phyloP scores from a whole-genome alignment of 306 rosid species.

The apple (Malus domestica) region DNA sequence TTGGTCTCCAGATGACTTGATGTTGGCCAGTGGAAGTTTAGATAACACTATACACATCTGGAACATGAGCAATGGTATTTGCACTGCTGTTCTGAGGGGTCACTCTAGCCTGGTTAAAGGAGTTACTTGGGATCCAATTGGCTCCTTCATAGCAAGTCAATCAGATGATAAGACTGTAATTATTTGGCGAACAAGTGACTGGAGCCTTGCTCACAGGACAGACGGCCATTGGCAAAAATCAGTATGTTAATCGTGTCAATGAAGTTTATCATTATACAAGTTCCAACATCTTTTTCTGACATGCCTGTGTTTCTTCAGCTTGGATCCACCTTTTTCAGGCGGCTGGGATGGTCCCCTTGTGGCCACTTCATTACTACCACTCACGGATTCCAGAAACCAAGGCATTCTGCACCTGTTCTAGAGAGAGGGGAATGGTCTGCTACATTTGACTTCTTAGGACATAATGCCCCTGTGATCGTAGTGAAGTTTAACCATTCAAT shows the following conservation, averaged over 20 bases:
- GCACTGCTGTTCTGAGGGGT: conserved; percentile 98
- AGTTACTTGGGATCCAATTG: conserved; percentile 99
- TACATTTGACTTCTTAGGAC: conserved; percentile 95
- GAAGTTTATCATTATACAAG: not conserved
- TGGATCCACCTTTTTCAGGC: conserved; percentile 95
- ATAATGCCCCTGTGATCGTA: conserved; percentile 92
- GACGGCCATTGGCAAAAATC: conserved; percentile 98
- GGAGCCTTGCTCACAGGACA: conserved; percentile 98
- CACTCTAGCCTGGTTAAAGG: conserved; percentile 98
- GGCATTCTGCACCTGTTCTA: conserved; percentile 98
- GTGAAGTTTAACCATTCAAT: conserved; percentile 95
- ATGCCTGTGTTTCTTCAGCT: conserved; percentile 50
- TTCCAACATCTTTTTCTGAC: conserved; percentile 25
- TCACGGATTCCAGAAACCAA: conserved; percentile 98
- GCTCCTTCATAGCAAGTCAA: conserved; percentile 95
- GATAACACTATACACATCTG: conserved; percentile 92
- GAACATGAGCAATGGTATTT: conserved; percentile 92
- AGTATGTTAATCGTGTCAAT: conserved; percentile 37
- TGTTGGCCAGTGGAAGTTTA: conserved; percentile 93
- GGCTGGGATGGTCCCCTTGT: conserved; percentile 99
- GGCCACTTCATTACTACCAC: conserved; percentile 98
- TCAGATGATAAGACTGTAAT: conserved; percentile 98
- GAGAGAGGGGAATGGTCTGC: conserved; percentile 99
- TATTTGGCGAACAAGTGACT: conserved; percentile 95
- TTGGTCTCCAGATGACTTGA: conserved; percentile 98